Conservation (phyloP, 2,329 filamentous ascomycete genomes). For the Exophiala sp. region DNA sequence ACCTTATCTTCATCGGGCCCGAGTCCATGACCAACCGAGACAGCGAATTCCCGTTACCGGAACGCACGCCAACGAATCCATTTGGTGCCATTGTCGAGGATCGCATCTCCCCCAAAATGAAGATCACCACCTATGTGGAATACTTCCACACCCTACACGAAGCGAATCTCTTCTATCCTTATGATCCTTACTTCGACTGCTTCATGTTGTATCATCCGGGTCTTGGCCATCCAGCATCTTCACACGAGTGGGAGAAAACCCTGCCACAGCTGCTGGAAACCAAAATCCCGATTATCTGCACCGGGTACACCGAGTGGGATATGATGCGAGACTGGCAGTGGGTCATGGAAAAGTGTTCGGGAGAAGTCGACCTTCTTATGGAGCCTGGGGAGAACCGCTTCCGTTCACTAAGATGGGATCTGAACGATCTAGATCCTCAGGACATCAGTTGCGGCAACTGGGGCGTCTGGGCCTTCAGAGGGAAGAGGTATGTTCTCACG, state of each 20-base stretch:
- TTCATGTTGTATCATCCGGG: slow-evolving; percentile 97
- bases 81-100: slow-evolving; percentile 94
- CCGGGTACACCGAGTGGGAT: slow-evolving; percentile 92
- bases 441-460: slow-evolving; percentile 95
- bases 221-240: slow-evolving; percentile 85
- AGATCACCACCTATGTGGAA: slow-evolving; percentile 95
- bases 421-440: slow-evolving; percentile 91
- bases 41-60: slow-evolving; percentile 82
- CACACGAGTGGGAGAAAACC: slow-evolving; percentile 90
- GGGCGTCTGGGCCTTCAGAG: slow-evolving; percentile 94
- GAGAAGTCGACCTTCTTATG: slow-evolving; percentile 87
- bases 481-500: slow-evolving; percentile 67
- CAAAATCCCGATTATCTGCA: slow-evolving; percentile 88
- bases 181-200: slow-evolving; percentile 97
- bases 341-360: slow-evolving; percentile 75
- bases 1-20: slow-evolving; percentile 89
- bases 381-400: slow-evolving; percentile 92
- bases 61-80: slow-evolving; percentile 76
- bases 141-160: slow-evolving; percentile 97
- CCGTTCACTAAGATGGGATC: slow-evolving; percentile 88
- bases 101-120: slow-evolving; percentile 78
- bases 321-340: slow-evolving; percentile 89
- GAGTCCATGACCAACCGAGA: slow-evolving; percentile 95
- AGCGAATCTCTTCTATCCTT: slow-evolving; percentile 83
- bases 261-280: slow-evolving; percentile 86